Conservation (phyloP, 108 stramenopile genomes). For the Tribonema minus region DNA sequence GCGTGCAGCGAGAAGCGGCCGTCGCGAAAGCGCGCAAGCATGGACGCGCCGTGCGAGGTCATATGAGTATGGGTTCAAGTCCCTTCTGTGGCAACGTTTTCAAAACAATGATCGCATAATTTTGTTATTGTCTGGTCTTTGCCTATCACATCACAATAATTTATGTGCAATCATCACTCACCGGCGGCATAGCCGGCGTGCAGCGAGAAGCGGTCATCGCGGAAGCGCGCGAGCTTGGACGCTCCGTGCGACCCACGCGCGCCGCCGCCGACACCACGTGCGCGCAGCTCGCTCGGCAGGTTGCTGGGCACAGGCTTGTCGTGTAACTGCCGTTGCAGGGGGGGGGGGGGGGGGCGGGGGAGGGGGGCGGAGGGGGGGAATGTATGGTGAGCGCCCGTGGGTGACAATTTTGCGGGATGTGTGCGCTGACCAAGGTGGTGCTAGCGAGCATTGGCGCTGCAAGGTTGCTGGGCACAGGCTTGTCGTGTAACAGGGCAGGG, state of each 20-base stretch:
- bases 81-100: background rate
- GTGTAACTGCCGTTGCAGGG: background rate
- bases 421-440: constrained; percentile 14
- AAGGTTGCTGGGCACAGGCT: constrained; percentile 23
- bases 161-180: background rate
- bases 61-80: background rate
- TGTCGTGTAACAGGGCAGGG: background rate
- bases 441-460: constrained; percentile 13
- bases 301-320: constrained; percentile 31
- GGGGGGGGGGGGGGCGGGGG: background rate
- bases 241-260: constrained; percentile 1
- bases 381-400: no score
- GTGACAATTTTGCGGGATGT: background rate
- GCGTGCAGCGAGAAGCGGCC: no score
- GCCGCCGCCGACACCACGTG: constrained; percentile 29
- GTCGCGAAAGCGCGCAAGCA: background rate
- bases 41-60: background rate
- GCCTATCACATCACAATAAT: background rate
- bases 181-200: constrained; percentile 18
- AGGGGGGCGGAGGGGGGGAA: background rate
- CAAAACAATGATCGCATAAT: background rate
- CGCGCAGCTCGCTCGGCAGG: constrained; percentile 27
- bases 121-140: background rate
- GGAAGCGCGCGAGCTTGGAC: constrained; percentile 22
- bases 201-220: constrained; percentile 11